Conservation (phyloP, 2,329 filamentous ascomycete genomes). For the Ophiostoma sp. region DNA sequence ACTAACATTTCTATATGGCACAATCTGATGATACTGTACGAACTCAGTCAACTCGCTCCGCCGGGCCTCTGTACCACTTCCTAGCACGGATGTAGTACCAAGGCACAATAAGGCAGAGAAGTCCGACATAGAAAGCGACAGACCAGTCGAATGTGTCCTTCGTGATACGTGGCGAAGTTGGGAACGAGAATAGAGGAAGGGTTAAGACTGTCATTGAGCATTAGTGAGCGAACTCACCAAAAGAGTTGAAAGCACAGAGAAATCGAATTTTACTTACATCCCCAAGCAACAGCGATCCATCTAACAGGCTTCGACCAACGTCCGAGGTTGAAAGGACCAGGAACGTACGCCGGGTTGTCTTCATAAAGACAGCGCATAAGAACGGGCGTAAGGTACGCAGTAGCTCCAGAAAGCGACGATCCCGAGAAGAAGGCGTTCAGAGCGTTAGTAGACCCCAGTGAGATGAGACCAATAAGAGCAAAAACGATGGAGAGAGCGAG, state of each 20-base stretch:
- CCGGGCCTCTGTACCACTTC: constrained; percentile 3
- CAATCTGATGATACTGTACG: too few relatives aligned
- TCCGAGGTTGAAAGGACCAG: neutral
- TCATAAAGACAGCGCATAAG: constrained; percentile 1
- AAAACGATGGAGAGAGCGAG: neutral
- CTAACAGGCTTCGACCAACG: neutral
- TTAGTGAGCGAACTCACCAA: neutral
- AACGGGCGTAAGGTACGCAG: neutral
- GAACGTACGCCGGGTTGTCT: neutral
- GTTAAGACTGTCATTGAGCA: neutral
- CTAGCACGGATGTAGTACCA: constrained; percentile 3
- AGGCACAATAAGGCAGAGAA: neutral
- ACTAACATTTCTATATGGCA: too few relatives aligned
- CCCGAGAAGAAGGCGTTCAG: constrained; percentile 7
- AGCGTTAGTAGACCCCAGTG: neutral
- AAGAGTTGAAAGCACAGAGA: neutral
- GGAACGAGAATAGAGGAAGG: constrained; percentile 4
- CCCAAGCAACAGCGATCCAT: constrained; percentile 11
- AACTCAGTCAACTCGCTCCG: neutral
- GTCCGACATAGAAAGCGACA: constrained; percentile 9
- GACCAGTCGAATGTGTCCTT: constrained; percentile 9
- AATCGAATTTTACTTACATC: neutral
- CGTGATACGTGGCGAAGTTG: neutral
- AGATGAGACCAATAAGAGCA: constrained; percentile 5
- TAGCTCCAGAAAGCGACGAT: neutral